phyloP scores from a whole-genome alignment of 1,139 yeast genomes.

The Saccharomyces pastorianus region DNA sequence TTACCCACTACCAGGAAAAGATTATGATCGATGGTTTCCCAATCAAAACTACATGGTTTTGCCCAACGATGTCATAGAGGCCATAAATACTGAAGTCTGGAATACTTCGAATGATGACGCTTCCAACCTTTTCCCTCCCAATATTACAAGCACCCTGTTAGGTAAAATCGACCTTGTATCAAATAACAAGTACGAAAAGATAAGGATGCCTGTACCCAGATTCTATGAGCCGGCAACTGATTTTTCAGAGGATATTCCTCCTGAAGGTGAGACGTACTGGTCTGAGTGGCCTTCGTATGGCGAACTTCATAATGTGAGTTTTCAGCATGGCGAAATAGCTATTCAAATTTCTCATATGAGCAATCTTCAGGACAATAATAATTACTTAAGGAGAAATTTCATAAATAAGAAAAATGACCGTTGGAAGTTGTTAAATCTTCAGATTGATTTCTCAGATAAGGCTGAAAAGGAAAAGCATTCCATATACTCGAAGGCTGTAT shows the following conservation, averaged over 20 bases:
- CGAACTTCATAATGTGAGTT: conserved; percentile 27
- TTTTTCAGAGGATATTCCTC: conserved; percentile 18
- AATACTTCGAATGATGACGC: conserved; percentile 5
- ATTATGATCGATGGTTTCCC: conserved; percentile 45
- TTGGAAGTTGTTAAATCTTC: conserved; percentile 29
- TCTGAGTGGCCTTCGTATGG: conserved; percentile 18
- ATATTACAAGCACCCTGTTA: conserved; percentile 24
- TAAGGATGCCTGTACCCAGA: conserved; percentile 27
- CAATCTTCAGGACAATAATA: conserved; percentile 13
- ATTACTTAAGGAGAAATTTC: conserved; percentile 12
- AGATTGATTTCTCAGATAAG: conserved; percentile 28
- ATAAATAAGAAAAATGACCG: conserved; percentile 29
- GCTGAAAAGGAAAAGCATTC: conserved; percentile 42
- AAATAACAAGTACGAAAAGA: conserved; percentile 14
- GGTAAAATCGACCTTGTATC: conserved; percentile 21
- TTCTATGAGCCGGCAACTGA: conserved; percentile 27
- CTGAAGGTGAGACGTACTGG: conserved; percentile 22
- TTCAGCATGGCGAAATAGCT: conserved; percentile 23
- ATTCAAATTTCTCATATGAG: conserved; percentile 25
- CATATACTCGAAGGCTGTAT: conserved; percentile 54
- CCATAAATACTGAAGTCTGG: conserved; percentile 24
- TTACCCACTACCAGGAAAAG: conserved; percentile 49
- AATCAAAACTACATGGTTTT: conserved; percentile 48
- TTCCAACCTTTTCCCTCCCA: conserved; percentile 22
- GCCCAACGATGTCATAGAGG: conserved; percentile 48